A percentile compares a stretch with the other conserved stretches of the same genome.
phyloP scores from a whole-genome alignment of 1,284 basidiomycete species.

The Cystobasidium pallidum region DNA sequence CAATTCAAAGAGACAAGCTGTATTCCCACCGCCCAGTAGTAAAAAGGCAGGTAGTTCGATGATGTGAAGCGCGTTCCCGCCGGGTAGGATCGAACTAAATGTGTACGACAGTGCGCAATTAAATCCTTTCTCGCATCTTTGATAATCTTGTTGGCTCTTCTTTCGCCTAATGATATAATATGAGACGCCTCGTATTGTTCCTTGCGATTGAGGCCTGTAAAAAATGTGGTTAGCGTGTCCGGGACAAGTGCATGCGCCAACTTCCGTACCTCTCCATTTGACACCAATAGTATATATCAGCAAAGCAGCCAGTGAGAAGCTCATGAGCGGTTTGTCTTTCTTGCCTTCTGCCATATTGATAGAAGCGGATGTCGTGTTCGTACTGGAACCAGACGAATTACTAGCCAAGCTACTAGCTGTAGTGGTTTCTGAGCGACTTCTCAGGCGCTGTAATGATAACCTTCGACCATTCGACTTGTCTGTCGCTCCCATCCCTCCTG shows the following conservation, averaged over 20 bases:
- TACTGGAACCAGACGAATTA: not conserved
- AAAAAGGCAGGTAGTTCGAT: slow-evolving; percentile 86
- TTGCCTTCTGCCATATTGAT: not conserved
- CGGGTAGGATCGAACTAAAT: slow-evolving; percentile 88
- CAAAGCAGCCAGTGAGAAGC: slow-evolving; percentile 70
- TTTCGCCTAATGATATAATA: slow-evolving; percentile 91
- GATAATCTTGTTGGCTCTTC: slow-evolving; percentile 64
- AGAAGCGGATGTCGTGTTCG: not conserved
- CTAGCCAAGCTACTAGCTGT: slow-evolving; percentile 20
- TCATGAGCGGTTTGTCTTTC: slow-evolving; percentile 62
- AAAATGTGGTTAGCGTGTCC: not conserved
- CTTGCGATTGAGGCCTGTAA: slow-evolving; percentile 76
- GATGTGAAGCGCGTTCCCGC: slow-evolving; percentile 78
- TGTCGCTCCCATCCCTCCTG: not conserved
- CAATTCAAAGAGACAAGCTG: slow-evolving; percentile 98
- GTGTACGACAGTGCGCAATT: slow-evolving; percentile 83
- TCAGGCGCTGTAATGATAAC: slow-evolving; percentile 42
- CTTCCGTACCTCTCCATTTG: slow-evolving; percentile 69
- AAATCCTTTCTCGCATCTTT: slow-evolving; percentile 68
- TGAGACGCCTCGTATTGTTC: slow-evolving; percentile 84
- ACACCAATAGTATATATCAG: slow-evolving; percentile 96
- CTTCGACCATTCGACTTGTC: not conserved
- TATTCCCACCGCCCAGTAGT: slow-evolving; percentile 85
- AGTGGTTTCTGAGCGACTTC: slow-evolving; percentile 43
- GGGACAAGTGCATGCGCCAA: not conserved